Percentiles rank a stretch among this genome's conserved stretches.
phyloP scores from a whole-genome alignment of 345 rosid genomes.

The Salix brachista region DNA sequence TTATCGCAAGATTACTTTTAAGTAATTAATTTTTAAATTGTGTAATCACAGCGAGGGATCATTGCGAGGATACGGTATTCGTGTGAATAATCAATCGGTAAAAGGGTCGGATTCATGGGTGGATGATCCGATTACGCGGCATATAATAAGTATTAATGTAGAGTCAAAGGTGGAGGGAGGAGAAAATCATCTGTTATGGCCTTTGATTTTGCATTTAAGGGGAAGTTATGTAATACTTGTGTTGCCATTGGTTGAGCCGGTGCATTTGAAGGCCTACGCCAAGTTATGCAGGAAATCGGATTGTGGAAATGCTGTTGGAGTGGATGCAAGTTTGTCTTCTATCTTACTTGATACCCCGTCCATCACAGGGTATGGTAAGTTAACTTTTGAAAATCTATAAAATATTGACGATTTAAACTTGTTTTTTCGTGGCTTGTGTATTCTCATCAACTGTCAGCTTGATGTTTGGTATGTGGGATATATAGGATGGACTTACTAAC shows the following conservation, averaged over 20 bases:
- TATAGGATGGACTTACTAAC: neutral
- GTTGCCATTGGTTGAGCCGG: constrained; percentile 72
- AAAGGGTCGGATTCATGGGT: constrained; percentile 92
- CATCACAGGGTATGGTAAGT: constrained; percentile 91
- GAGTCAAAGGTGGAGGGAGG: constrained; percentile 41
- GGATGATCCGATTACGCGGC: constrained; percentile 86
- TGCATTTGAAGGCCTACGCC: constrained; percentile 51
- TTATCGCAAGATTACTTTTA: neutral
- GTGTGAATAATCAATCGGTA: constrained; percentile 53
- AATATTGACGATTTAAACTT: no score
- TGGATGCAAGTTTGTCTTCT: constrained; percentile 62
- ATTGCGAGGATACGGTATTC: constrained; percentile 63
- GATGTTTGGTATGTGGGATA: neutral
- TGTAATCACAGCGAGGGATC: constrained; percentile 70
- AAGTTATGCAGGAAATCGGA: constrained; percentile 56
- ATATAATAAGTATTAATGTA: constrained; percentile 59
- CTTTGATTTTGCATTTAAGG: constrained; percentile 67
- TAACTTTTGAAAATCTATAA: constrained; percentile 11
- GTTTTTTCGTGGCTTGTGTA: no score
- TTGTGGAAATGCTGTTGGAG: constrained; percentile 74
- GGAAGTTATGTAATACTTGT: constrained; percentile 56
- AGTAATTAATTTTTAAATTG: neutral
- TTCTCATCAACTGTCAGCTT: no score
- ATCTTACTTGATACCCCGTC: constrained; percentile 86
- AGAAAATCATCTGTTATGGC: constrained; percentile 60